Evolutionary conservation across 495 filamentous ascomycete genomes (phyloP).

Genomic region (Amniculicola lignicola): DNA sequence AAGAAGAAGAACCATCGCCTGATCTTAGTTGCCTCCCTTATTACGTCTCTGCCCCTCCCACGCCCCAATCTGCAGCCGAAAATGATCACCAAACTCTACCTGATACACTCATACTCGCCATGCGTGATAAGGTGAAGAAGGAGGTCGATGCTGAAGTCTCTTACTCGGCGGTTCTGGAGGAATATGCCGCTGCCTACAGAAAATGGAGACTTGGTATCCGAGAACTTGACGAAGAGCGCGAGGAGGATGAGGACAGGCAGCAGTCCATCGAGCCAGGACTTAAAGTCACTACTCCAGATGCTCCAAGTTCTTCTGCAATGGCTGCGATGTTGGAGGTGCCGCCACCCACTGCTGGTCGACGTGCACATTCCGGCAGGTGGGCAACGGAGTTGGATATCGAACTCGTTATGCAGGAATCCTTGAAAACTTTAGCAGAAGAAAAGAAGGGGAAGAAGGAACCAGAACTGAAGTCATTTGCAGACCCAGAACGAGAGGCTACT

Average conservation of each 20-base stretch:
- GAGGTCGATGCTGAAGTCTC: background rate
- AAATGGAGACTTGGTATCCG: slow-evolving; percentile 49
- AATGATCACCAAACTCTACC: slow-evolving; percentile 26
- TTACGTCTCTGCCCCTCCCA: slow-evolving; percentile 37
- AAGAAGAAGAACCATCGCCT: slow-evolving; percentile 29
- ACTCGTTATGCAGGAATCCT: slow-evolving; percentile 70
- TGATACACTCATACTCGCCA: slow-evolving; percentile 26
- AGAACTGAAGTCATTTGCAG: slow-evolving; percentile 67
- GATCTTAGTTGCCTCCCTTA: slow-evolving; percentile 40
- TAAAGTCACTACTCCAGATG: slow-evolving; percentile 43
- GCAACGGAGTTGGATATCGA: slow-evolving; percentile 68
- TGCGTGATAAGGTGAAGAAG: slow-evolving; percentile 14
- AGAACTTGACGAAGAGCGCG: slow-evolving; percentile 57
- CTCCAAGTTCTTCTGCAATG: slow-evolving; percentile 32
- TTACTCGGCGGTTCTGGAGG: slow-evolving; percentile 41
- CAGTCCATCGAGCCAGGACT: slow-evolving; percentile 42
- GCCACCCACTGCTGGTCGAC: slow-evolving; percentile 7
- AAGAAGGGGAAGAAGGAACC: slow-evolving; percentile 62
- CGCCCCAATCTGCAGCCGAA: slow-evolving; percentile 35
- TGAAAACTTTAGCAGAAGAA: slow-evolving; percentile 70
- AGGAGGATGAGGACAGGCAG: slow-evolving; percentile 53
- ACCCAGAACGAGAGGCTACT: slow-evolving; percentile 77
- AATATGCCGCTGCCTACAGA: slow-evolving; percentile 49
- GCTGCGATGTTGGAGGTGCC: slow-evolving; percentile 14
- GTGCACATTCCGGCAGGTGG: slow-evolving; percentile 16